Conservation (phyloP, 352 stramenopile species). For the Phytophthora capsici region DNA sequence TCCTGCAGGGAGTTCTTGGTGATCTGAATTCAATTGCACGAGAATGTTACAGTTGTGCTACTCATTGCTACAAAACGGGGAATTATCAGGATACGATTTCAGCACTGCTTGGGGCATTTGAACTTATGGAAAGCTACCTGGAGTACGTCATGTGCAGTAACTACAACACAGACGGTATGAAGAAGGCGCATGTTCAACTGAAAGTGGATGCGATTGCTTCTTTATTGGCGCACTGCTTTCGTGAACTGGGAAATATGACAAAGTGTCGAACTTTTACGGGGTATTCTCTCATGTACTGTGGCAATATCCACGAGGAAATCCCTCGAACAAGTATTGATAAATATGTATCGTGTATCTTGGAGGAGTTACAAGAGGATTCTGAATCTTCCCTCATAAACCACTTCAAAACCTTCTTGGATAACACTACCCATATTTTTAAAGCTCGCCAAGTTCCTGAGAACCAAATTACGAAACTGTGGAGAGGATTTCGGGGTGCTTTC, state of each 20-base stretch:
- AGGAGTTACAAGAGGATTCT: constrained; percentile 38
- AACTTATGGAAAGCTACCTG: constrained; percentile 59
- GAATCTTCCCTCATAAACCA: constrained; percentile 11
- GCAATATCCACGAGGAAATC: constrained; percentile 30
- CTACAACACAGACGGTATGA: constrained; percentile 33
- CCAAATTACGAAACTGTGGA: constrained; percentile 34
- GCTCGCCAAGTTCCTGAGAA: constrained; percentile 35
- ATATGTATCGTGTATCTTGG: constrained; percentile 52
- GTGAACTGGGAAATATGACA: constrained; percentile 36
- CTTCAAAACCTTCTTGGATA: constrained; percentile 49
- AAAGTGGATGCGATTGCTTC: constrained; percentile 66
- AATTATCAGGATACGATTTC: constrained; percentile 48
- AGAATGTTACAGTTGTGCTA: constrained; percentile 67
- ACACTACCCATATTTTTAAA: constrained; percentile 41
- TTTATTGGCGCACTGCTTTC: constrained; percentile 65
- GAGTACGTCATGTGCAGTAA: constrained; percentile 71
- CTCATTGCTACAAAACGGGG: constrained; percentile 55
- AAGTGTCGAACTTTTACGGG: constrained; percentile 50
- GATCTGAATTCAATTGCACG: constrained; percentile 70
- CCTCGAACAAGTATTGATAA: constrained; percentile 49
- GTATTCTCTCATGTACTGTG: constrained; percentile 63
- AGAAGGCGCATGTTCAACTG: constrained; percentile 51
- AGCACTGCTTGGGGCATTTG: constrained; percentile 53
- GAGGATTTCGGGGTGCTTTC: constrained; percentile 43
- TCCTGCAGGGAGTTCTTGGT: constrained; percentile 47